These are phyloP conservation scores for Phialophora chinensis DNA, from an alignment of 2,329 filamentous ascomycete genomes.

Conservation along the genomic window DNA sequence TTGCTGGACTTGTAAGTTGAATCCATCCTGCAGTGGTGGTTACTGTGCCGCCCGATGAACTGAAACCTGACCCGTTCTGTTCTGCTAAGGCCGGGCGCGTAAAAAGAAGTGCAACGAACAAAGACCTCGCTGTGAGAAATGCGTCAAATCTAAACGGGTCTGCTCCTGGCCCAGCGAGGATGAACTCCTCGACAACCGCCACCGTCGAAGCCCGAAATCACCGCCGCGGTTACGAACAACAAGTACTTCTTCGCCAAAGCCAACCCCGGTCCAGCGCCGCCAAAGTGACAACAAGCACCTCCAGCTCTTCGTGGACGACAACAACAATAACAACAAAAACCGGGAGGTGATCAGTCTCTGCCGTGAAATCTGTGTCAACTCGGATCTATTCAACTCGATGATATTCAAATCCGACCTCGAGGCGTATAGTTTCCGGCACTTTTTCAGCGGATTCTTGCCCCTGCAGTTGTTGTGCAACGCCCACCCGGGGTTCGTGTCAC, in stretches of 20 bases:
- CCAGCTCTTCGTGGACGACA: background rate
- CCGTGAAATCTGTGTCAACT: constrained; percentile 23
- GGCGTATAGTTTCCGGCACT: constrained; percentile 28
- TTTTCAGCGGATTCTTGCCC: constrained; percentile 24
- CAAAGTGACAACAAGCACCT: background rate
- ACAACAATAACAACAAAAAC: no score
- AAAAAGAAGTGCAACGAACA: constrained; percentile 31
- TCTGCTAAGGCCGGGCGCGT: constrained; percentile 14
- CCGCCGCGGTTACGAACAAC: constrained; percentile 7
- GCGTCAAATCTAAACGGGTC: constrained; percentile 30
- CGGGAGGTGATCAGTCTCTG: constrained; percentile 3
- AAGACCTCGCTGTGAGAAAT: constrained; percentile 27
- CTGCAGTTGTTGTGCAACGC: constrained; percentile 21
- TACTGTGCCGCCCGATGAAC: background rate
- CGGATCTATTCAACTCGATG: constrained; percentile 23
- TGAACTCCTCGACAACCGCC: constrained; percentile 27
- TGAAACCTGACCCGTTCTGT: background rate
- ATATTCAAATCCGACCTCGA: constrained; percentile 30
- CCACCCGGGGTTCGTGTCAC: constrained; percentile 25
- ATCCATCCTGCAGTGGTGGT: background rate
- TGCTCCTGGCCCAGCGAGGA: constrained; percentile 31
- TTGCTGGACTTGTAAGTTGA: constrained; percentile 30
- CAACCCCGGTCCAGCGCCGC: background rate
- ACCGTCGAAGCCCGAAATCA: constrained; percentile 22
- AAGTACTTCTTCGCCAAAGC: no score